phyloP scores from a whole-genome alignment of 139 green algal genomes.

The Coccomyxa sp. region DNA sequence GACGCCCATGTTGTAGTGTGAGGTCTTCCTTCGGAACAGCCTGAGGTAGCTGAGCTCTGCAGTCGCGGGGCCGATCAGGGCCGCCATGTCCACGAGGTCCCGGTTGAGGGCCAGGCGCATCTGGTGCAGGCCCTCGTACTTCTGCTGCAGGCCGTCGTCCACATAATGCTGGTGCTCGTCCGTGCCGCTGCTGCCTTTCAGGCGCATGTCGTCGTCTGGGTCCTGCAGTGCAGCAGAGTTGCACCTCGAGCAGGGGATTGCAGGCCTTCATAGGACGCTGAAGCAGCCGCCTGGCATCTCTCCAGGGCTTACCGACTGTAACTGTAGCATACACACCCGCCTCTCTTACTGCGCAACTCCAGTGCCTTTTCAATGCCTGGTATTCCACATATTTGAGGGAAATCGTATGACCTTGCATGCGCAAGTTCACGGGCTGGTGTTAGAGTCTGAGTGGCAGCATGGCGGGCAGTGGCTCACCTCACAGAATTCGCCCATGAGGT shows the following conservation, averaged over 20 bases:
- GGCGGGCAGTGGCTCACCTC: too few species aligned
- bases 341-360: neutral
- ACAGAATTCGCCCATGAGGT: neutral
- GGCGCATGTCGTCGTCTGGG: neutral
- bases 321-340: neutral
- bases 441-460: too few species aligned
- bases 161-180: neutral
- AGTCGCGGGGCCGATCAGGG: neutral
- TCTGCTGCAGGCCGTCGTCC: neutral
- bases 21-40: neutral
- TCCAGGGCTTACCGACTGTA: neutral
- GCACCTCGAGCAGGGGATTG: too few species aligned
- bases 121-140: neutral
- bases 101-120: neutral
- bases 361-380: neutral
- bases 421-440: too few species aligned
- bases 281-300: too few species aligned
- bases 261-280: too few species aligned
- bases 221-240: too few species aligned
- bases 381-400: neutral
- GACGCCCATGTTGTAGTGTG: neutral
- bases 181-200: neutral
- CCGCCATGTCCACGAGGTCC: neutral
- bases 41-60: neutral
- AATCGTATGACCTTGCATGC: neutral